Base-by-base conservation (phyloP, 202 grass and related monocot genomes). In the Panicum hallii region DNA sequence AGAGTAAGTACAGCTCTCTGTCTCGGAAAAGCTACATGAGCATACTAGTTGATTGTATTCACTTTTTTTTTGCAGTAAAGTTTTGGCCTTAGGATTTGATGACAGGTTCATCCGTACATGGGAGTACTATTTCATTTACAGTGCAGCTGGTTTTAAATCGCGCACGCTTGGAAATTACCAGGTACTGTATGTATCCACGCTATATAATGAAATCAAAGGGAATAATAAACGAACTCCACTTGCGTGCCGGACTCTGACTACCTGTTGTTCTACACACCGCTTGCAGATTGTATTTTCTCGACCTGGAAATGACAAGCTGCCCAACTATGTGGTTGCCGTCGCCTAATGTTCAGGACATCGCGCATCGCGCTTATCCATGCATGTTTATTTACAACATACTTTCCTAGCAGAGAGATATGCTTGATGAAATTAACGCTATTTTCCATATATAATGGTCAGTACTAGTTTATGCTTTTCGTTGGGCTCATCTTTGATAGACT, bases 51-150 rank as follows among this genome's bases (percentile, higher is more conserved):
- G 2, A 42, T 1, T 20, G 10, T 23, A 46, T 47, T 46, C 20
- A 13, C 9, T 7, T 46, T 22, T 46, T 46, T 16, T 55, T 60
- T 72, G 67, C 77, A 97, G 92, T 9, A 36, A 90, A 53, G 87
- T 92, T 52, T 81, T 69, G 55, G 82, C 88, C 5, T 53, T 94
- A 11, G 94, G 94, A 26, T 97, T 97, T 79, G 94, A 91, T 26
- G 92, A 97, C 6, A 94, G 91, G 40, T 94, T 97, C 32, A 80
- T 91, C 34, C 92, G 90, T 7, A 86, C 70, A 13, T 97, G 95
- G 92, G 87, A 94, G 76, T 94, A 97, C 30, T 97, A 97, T 62
- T 97, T 97, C 67, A 49, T 91, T 5, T 97, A 97, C 57, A 90
- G 89, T 16, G 92, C 90, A 0, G 85, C 95, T 70, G 95, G 95